Base-by-base conservation (phyloP, 106 monocot species). In the Iris macrosiphon region DNA sequence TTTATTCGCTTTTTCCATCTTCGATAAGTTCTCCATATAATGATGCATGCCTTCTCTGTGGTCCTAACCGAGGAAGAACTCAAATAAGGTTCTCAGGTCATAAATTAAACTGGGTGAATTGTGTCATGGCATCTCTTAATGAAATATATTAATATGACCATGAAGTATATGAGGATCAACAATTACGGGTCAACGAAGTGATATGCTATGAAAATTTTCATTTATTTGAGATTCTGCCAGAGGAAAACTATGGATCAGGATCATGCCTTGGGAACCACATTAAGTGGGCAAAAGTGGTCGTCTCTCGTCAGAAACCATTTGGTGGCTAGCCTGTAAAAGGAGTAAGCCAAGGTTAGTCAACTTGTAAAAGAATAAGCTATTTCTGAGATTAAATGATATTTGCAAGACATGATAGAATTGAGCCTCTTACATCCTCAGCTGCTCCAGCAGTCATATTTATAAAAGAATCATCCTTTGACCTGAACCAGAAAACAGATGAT, bases 251-350 rank as follows among this genome's bases (percentile, higher is more conserved):
- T 7, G 32, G 18, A 27, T 29, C 14, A 29, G 27, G 40, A 64
- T n/a, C 49, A 53, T 52, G 31, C 32, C 53, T 40, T 14, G 6
- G 0, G 2, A 42, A 26, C 19, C 16, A 60, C 42, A 64, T 91
- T 38, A 91, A 39, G 70, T 77, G 20, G 91, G 91, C 19, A 91
- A 78, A 73, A 91, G 85, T 14, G 79, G 81, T 44, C 73, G 61
- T 60, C 72, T 71, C 31, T 82, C 91, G 49, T 85, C 91, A 61
- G 31, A 45, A 26, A 69, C 85, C 30, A 58, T 26, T 16, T 52
- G 75, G 48, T 82, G 85, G 31, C 66, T 81, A 44, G 78, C 78
- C 91, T 91, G 78, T 53, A 73, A 30, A 44, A 6, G 13, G 34
- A 10, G 24, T 12, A 58, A 31, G n/a, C 17, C 11, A 44, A 44